Percentiles rank a stretch among this genome's conserved stretches.
Evolutionary conservation across 1,139 yeast genomes (phyloP).

Genomic region (Pichia sp.): DNA sequence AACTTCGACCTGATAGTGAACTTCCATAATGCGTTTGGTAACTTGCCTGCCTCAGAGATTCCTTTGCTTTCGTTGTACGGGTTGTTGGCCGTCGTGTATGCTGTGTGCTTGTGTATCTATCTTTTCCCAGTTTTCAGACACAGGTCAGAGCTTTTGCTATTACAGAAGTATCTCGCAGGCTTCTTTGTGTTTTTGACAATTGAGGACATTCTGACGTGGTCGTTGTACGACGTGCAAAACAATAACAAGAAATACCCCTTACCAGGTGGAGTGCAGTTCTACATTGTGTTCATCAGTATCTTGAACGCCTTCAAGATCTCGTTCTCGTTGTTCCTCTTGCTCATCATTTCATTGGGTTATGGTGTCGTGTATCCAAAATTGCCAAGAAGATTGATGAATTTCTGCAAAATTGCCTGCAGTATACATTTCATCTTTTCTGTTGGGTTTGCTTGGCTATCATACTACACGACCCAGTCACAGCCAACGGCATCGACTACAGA

Average conservation of each 20-base stretch:
- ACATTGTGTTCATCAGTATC: slow-evolving; percentile 72
- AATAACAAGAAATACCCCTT: slow-evolving; percentile 42
- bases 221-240: slow-evolving; percentile 82
- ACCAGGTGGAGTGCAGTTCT: slow-evolving; percentile 63
- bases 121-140: slow-evolving; percentile 83
- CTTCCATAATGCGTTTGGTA: slow-evolving; percentile 89
- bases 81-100: slow-evolving; percentile 76
- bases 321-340: slow-evolving; percentile 79
- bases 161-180: slow-evolving; percentile 85
- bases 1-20: slow-evolving; percentile 60
- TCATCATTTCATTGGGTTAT: slow-evolving; percentile 86
- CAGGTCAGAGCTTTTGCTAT: slow-evolving; percentile 81
- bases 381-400: slow-evolving; percentile 70
- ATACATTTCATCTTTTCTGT: slow-evolving; percentile 67
- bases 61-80: slow-evolving; percentile 92
- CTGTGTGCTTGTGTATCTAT: slow-evolving; percentile 74
- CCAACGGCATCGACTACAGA: slow-evolving; percentile 33
- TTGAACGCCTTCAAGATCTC: slow-evolving; percentile 80
- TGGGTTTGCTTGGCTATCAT: slow-evolving; percentile 65
- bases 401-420: slow-evolving; percentile 72
- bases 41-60: slow-evolving; percentile 82
- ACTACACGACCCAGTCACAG: slow-evolving; percentile 39
- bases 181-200: slow-evolving; percentile 78
- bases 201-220: slow-evolving; percentile 88
- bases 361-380: slow-evolving; percentile 89